Evolutionary conservation across 345 rosid species (phyloP).

Genomic region (Mangifera indica): DNA sequence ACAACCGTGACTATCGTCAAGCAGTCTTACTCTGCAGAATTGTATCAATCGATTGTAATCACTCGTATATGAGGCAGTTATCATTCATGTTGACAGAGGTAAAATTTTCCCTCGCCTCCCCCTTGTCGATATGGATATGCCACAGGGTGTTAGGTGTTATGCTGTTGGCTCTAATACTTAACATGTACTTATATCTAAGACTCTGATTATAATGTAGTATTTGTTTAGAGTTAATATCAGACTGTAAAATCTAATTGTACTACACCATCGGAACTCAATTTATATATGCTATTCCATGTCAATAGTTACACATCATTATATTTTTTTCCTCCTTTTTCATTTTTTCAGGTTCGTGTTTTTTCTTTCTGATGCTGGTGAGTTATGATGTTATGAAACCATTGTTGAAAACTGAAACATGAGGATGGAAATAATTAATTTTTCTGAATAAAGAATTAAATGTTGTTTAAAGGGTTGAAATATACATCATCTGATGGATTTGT

Average conservation of each 20-base stretch:
- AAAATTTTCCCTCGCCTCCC: not conserved
- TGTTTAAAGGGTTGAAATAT: too few species aligned
- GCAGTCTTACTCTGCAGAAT: not conserved
- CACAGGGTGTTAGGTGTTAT: not conserved
- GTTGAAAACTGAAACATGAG: too few species aligned
- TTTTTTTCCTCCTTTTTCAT: not conserved
- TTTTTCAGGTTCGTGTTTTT: not conserved
- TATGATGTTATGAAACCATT: too few species aligned
- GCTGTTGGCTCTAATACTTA: not conserved
- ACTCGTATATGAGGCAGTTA: not conserved
- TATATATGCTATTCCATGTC: not conserved
- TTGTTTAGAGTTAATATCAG: not conserved
- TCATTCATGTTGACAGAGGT: slow-evolving; percentile 7
- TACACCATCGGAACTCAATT: not conserved
- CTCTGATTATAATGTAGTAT: not conserved
- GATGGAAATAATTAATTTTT: too few species aligned
- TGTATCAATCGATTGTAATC: not conserved
- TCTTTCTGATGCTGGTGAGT: not conserved
- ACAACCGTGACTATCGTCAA: not conserved
- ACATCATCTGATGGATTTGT: too few species aligned
- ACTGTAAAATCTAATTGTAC: not conserved
- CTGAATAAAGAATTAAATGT: too few species aligned
- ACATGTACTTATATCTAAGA: not conserved
- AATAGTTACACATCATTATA: not conserved
- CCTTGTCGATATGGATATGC: not conserved